Conservation (phyloP, 768 basidiomycete genomes). For the Suillus spraguei region DNA sequence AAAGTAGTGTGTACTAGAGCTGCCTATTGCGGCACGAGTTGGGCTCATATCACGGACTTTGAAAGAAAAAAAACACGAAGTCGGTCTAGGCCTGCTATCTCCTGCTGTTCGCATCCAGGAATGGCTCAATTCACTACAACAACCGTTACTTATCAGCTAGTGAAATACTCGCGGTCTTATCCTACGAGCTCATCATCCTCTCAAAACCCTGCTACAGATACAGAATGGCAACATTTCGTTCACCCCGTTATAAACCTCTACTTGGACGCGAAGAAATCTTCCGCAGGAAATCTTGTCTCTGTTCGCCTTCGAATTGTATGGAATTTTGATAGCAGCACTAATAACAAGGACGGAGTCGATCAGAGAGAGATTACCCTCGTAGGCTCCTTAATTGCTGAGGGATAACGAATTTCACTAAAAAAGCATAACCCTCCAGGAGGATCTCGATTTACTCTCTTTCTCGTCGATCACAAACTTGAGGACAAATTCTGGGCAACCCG, state of each 20-base stretch:
- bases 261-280: slow-evolving; percentile 60
- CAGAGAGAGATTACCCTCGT: slow-evolving; percentile 69
- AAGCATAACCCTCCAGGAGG: slow-evolving; percentile 53
- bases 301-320: slow-evolving; percentile 68
- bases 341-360: slow-evolving; percentile 37
- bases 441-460: slow-evolving; percentile 72
- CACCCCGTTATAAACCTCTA: slow-evolving; percentile 67
- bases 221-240: slow-evolving; percentile 80
- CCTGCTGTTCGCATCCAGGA: neutral
- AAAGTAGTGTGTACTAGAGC: no score
- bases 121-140: slow-evolving; percentile 49
- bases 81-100: no score
- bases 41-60: no score
- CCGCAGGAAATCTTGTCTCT: slow-evolving; percentile 56
- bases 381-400: slow-evolving; percentile 30
- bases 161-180: slow-evolving; percentile 73
- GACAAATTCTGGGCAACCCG: slow-evolving; percentile 32
- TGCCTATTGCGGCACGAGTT: no score
- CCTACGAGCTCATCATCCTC: slow-evolving; percentile 30
- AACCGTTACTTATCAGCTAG: slow-evolving; percentile 55
- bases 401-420: slow-evolving; percentile 16
- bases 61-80: no score
- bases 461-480: slow-evolving; percentile 45
- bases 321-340: slow-evolving; percentile 47
- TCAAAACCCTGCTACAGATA: slow-evolving; percentile 26